These are phyloP conservation scores for Zychaea mexicana DNA, from an alignment of 371 early-diverging fungal genomes.

Conservation along the genomic window DNA sequence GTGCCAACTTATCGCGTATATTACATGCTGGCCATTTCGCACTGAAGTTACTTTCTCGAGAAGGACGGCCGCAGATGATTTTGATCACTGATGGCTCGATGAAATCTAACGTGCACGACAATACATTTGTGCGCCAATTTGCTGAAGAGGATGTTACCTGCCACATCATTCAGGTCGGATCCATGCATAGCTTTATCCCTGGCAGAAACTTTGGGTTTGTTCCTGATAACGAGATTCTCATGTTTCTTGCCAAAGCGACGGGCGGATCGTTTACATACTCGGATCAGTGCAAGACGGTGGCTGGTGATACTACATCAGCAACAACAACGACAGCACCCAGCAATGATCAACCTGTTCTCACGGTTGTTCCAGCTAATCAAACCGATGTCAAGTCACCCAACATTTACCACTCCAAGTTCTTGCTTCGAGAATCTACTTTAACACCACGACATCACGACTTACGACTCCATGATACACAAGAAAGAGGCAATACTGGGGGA, in stretches of 20 bases:
- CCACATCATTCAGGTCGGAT: conserved; percentile 88
- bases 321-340: neutral
- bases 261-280: conserved; percentile 84
- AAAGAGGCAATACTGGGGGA: conserved; percentile 6
- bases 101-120: conserved; percentile 62
- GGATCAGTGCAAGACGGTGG: conserved; percentile 56
- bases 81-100: conserved; percentile 90
- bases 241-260: conserved; percentile 80
- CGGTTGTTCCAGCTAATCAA: conserved; percentile 6
- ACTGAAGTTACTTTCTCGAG: conserved; percentile 68
- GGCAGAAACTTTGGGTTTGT: conserved; percentile 87
- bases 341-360: neutral
- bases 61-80: conserved; percentile 74
- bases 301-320: neutral
- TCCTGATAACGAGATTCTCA: conserved; percentile 84
- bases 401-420: conserved; percentile 27
- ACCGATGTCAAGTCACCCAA: conserved; percentile 24
- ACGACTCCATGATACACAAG: conserved; percentile 1
- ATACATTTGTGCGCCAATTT: conserved; percentile 60
- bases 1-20: conserved; percentile 64
- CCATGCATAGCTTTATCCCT: conserved; percentile 71
- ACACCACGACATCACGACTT: conserved; percentile 15
- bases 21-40: conserved; percentile 77
- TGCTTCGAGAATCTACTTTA: conserved; percentile 34
- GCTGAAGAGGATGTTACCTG: conserved; percentile 74